Evolutionary conservation across 1,284 basidiomycete genomes (phyloP), one percentile per base, ranked within the genome.

Genomic region (Malassezia cuniculi): DNA sequence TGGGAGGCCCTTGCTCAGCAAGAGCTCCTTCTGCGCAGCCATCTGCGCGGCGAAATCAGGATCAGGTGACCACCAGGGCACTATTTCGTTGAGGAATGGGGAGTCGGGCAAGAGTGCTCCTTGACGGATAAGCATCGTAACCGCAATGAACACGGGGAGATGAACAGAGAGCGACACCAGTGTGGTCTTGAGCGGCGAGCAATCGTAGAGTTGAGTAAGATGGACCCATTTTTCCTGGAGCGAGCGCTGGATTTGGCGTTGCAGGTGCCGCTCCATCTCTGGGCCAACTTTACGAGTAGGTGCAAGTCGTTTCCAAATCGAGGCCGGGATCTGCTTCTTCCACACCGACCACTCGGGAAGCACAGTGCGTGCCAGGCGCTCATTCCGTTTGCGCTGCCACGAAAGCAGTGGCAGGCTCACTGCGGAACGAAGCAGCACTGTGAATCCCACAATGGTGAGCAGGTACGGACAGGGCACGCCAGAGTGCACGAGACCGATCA

Each of bases 331-430:
- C 12, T 42, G 36, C 15, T 59, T 77, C 73, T 47, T 72, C 47
- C 78, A 71, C 24, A 70, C 69, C 49, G 75, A 71, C 30, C 85
- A 69, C 42, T 75, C 71, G 8, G 85, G 84, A 18, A 80, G 53
- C 21, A 82, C 81, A 9, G 76, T 57, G 48, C 82, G 76, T 52
- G 81, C 77, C 15, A 78, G 72, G 47, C 76, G 72, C 67, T 75
- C 74, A 51, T 78, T 74, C 39, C 80, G 74, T 52, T 70, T 71
- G 54, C 76, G 52, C 52, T 85, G 83, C 85, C 84, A 87, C 66
- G 85, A 60, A 46, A 80, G 77, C 46, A 82, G 72, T 14, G 85
- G 85, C 5, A 85, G 72, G 1, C 83, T 78, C 33, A 78, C 62
- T 0, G 72, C 69, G 6, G 79, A 69, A 51, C 85, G 77, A 22